Evolutionary conservation across 371 early-diverging fungal genomes (phyloP).

Genomic region (Mucor mucedo): DNA sequence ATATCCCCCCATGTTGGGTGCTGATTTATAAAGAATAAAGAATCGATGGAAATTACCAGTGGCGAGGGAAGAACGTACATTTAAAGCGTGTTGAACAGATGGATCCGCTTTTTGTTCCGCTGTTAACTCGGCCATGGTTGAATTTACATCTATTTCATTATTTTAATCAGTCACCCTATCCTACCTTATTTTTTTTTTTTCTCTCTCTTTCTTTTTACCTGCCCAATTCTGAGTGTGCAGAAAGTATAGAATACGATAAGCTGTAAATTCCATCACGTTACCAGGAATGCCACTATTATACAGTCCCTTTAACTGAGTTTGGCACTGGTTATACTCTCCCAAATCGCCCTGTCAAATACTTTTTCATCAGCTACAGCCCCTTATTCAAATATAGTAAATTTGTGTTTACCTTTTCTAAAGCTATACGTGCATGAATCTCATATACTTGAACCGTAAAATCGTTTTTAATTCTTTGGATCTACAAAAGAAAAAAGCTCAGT

Average conservation of each 20-base stretch:
- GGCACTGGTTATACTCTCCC: conserved; percentile 97
- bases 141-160: conserved; percentile 66
- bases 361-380: not conserved
- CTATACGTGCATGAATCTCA: conserved; percentile 92
- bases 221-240: conserved; percentile 84
- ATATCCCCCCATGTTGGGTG: conserved; percentile 87
- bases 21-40: conserved; percentile 74
- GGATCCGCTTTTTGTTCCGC: conserved; percentile 57
- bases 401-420: conserved; percentile 79
- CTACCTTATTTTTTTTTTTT: not conserved
- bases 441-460: conserved; percentile 94
- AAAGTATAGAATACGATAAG: conserved; percentile 91
- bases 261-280: conserved; percentile 83
- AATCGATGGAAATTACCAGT: conserved; percentile 82
- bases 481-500: not conserved
- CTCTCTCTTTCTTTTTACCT: conserved; percentile 51
- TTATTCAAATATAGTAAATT: not conserved
- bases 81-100: conserved; percentile 79
- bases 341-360: conserved; percentile 76
- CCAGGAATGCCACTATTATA: conserved; percentile 75
- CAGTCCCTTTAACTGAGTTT: conserved; percentile 88
- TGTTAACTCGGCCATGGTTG: conserved; percentile 65
- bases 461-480: conserved; percentile 86
- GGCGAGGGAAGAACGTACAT: conserved; percentile 79
- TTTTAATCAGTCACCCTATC: no score